phyloP scores from a whole-genome alignment of 306 rosid species.

The Geum urbanum region DNA sequence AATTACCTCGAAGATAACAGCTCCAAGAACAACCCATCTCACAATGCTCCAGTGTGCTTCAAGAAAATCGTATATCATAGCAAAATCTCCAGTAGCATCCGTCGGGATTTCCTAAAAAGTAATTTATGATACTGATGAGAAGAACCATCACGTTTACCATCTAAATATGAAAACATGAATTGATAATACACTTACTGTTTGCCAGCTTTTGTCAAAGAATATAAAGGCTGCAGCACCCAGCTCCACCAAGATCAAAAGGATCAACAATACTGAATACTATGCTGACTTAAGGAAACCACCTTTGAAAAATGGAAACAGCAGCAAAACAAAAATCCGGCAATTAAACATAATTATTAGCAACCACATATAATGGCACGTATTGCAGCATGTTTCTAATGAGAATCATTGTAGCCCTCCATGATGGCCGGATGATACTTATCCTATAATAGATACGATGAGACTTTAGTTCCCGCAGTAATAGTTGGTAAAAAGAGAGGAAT shows the following conservation, averaged over 20 bases:
- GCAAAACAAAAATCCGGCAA: neutral
- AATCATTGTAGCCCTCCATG: neutral
- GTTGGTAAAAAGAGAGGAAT: neutral
- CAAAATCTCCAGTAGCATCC: conserved; percentile 74
- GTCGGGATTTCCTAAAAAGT: conserved; percentile 63
- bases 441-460: neutral
- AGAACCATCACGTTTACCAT: conserved; percentile 12
- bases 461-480: neutral
- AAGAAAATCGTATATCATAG: conserved; percentile 59
- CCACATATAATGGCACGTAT: neutral
- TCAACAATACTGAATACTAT: conserved; percentile 70
- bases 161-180: neutral
- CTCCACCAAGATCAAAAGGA: conserved; percentile 70
- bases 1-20: conserved; percentile 74
- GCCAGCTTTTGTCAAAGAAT: conserved; percentile 85
- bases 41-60: conserved; percentile 61
- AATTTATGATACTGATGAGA: conserved; percentile 27
- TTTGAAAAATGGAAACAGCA: neutral
- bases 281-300: conserved; percentile 59
- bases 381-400: conserved; percentile 2
- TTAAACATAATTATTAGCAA: conserved; percentile 7
- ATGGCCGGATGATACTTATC: neutral
- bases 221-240: conserved; percentile 82
- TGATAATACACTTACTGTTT: conserved; percentile 48
- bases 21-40: conserved; percentile 90